Evolutionary conservation across 208 protist species (phyloP), one percentile per base, ranked within the genome.

Genomic region (Willaertia magna): DNA sequence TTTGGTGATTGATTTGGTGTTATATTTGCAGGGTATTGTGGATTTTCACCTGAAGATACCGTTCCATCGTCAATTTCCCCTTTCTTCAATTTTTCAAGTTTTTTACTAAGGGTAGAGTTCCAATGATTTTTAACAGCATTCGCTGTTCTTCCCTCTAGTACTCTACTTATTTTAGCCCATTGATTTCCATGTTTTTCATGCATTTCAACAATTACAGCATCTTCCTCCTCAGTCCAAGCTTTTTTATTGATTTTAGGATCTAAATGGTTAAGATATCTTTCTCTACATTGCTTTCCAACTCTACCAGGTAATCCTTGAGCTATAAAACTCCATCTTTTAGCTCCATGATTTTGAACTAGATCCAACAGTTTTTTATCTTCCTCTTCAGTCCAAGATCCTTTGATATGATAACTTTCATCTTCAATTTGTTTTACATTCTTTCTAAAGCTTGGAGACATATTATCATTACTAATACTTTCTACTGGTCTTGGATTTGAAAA

Each of bases 211-310:
- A 91, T 52, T 4, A 88, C 67, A 30, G 7, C 43, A 52, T 91
- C 89, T 74, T 91, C 89, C 46, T 86, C 78, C 20, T 79, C 55
- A 26, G 87, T 88, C 87, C 87, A 91, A 11, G 12, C 22, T 12
- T 74, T 83, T 40, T 87, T 89, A 18, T 90, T 89, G 67, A 91
- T 87, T 51, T 26, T 83, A 20, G 87, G 87, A 40, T 91, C 76
- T n/a, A 91, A 82, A 22, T 91, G 89, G 55, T 91, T 91, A 67
- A 86, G 84, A 67, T 83, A 90, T 67, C 89, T 74, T 83, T 90
- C 89, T 61, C 89, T 85, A 46, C 87, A 89, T 79, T 91, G 89
- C 42, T 91, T 91, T 2, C 89, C 88, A 3, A 88, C 59, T 44
- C 89, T 79, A 4, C 89, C 88, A n/a, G 7, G 14, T 47, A 91